These are phyloP conservation scores for Penicillium sp. DNA, from an alignment of 2,329 filamentous ascomycete genomes.

Conservation along the genomic window DNA sequence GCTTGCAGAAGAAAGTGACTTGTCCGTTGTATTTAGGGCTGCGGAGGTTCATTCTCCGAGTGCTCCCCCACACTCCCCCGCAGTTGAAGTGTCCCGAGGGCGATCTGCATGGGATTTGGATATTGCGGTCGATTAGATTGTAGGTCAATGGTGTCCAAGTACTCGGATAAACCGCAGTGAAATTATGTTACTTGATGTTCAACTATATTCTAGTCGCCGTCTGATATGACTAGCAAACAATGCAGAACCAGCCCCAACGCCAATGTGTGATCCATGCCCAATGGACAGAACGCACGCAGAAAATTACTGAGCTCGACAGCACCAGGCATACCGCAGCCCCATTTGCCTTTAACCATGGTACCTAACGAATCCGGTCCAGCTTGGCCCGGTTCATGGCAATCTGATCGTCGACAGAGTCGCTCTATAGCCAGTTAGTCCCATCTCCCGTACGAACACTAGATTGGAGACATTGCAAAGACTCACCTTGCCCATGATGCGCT, in stretches of 20 bases:
- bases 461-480: constrained; percentile 17
- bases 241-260: constrained; percentile 6
- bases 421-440: constrained; percentile 44
- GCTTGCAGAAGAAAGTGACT: background rate
- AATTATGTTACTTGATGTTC: constrained; percentile 5
- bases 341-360: background rate
- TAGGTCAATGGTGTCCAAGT: background rate
- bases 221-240: constrained; percentile 3
- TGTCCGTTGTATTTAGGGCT: background rate
- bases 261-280: background rate
- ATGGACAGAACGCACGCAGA: constrained; percentile 1
- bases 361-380: constrained; percentile 49
- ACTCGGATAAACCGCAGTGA: background rate
- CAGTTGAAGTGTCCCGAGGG: background rate
- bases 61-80: constrained; percentile 3
- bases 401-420: constrained; percentile 71
- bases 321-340: constrained; percentile 24
- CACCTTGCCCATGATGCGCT: constrained; percentile 70
- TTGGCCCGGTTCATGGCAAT: constrained; percentile 69
- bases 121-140: background rate
- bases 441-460: background rate
- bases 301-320: constrained; percentile 21
- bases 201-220: constrained; percentile 4
- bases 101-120: background rate
- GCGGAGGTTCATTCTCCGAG: constrained; percentile 1